Base-by-base conservation (phyloP, 78 protist species). In the Mantamonas sphyraenae region DNA sequence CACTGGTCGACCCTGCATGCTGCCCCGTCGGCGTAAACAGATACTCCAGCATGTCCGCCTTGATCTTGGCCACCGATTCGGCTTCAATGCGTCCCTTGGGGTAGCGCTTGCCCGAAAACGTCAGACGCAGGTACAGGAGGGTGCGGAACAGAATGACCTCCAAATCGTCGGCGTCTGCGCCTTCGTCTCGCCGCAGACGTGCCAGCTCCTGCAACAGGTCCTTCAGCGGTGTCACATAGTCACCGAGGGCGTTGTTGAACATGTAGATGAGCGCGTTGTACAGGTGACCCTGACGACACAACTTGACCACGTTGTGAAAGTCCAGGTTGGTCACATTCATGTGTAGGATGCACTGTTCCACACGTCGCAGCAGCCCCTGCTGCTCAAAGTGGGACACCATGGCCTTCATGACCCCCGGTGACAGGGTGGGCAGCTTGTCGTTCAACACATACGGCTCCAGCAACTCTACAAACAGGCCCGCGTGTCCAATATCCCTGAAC, bases 231-330 rank as follows among this genome's bases (percentile, higher is more conserved):
- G 81, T 64, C 19, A 74, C 58, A 58, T 81, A 81, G 47, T 81
- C 87, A n/a, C 58, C 57, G 24, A 81, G 42, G 10, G 77, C 87
- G 22, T 56, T 47, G 53, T 68, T 81, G 78, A 71, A 74, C 1
- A 81, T 75, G 74, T 81, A 81, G 2, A 81, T 74, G 2, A 81
- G 10, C 12, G 87, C 87, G n/a, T 63, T 62, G 16, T 51, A 74
- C 5, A 81, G 81, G 51, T 64, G 59, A 40, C 69, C 76, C 24
- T 43, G 55, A 26, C 80, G 53, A 47, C 80, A 74, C 20, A 81
- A 68, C 3, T 68, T 43, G 37, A 74, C 71, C 1, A 77, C 65
- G 45, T 81, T 76, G 60, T 81, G 81, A n/a, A 81, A 60, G 56
- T 81, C 87, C 0, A 81, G 65, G 22, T 34, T 30, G 12, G 81